These are phyloP conservation scores for Colletotrichum magnum DNA, from an alignment of 2,329 filamentous ascomycete species.

Conservation along the genomic window DNA sequence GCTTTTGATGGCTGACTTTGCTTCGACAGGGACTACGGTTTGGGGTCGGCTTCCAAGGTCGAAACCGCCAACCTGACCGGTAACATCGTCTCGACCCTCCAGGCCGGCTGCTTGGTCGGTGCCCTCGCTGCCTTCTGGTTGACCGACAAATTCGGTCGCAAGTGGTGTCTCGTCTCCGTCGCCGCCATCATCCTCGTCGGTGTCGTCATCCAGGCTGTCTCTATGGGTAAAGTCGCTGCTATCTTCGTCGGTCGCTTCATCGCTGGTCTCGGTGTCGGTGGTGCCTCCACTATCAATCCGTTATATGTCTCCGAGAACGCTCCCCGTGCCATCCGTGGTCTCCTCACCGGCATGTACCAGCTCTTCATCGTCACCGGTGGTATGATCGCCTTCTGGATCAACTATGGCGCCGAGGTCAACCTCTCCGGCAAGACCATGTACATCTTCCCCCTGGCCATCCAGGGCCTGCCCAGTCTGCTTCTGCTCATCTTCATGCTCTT, in stretches of 20 bases:
- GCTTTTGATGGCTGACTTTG: conserved; percentile 59
- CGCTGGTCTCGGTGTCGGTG: conserved; percentile 62
- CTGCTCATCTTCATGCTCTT: conserved; percentile 73
- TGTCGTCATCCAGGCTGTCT: conserved; percentile 72
- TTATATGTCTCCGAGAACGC: conserved; percentile 62
- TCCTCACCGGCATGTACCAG: conserved; percentile 61
- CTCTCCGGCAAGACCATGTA: conserved; percentile 43
- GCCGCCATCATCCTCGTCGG: conserved; percentile 70
- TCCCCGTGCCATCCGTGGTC: conserved; percentile 59
- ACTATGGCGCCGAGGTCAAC: conserved; percentile 62
- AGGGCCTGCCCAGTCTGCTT: conserved; percentile 73
- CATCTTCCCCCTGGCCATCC: conserved; percentile 71
- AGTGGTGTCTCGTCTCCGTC: conserved; percentile 64
- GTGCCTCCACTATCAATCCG: conserved; percentile 59
- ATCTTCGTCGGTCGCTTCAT: conserved; percentile 74
- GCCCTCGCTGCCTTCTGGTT: conserved; percentile 52
- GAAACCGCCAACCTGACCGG: conserved; percentile 42
- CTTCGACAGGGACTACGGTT: conserved; percentile 54
- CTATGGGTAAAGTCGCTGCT: conserved; percentile 67
- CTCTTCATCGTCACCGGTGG: conserved; percentile 61
- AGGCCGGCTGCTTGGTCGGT: conserved; percentile 50
- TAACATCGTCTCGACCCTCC: conserved; percentile 47
- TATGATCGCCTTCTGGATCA: conserved; percentile 64
- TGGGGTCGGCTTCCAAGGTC: conserved; percentile 31
- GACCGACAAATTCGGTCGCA: conserved; percentile 58